Conservation (phyloP, 2,329 filamentous ascomycete genomes). For the Exserohilum rostratum region DNA sequence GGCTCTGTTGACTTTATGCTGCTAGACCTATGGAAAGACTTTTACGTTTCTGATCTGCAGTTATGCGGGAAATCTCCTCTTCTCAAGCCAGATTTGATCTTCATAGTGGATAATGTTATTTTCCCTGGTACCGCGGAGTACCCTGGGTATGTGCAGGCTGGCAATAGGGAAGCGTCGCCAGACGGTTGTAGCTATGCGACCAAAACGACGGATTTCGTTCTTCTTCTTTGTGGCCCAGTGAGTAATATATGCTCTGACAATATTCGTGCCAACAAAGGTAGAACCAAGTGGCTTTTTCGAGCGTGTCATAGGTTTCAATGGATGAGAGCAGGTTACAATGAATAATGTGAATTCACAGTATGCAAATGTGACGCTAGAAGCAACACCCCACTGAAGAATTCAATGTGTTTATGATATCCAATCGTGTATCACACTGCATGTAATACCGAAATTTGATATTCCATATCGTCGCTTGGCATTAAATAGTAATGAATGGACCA, state of each 20-base stretch:
- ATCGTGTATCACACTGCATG: too few relatives aligned
- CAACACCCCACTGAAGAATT: background rate
- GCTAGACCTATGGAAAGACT: conserved; percentile 2
- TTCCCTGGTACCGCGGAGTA: conserved; percentile 1
- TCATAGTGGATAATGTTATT: background rate
- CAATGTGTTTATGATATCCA: too few relatives aligned
- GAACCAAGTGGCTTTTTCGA: background rate
- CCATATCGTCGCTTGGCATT: too few relatives aligned
- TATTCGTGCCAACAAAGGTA: background rate
- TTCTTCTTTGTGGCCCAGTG: conserved; percentile 2
- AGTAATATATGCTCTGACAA: background rate
- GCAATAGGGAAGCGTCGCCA: background rate
- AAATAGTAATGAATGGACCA: too few relatives aligned
- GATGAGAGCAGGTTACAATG: too few relatives aligned
- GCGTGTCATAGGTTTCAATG: background rate
- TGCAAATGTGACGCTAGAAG: background rate
- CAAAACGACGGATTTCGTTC: background rate
- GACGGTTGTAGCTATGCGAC: background rate
- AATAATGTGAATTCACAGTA: background rate
- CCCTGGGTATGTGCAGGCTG: background rate
- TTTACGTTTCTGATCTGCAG: conserved; percentile 1
- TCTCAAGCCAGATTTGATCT: background rate
- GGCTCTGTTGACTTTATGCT: background rate
- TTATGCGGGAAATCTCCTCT: background rate
- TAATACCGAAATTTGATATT: too few relatives aligned